A percentile compares a stretch with the other conserved stretches of the same genome.
Evolutionary conservation across 2,329 filamentous ascomycete genomes (phyloP).

Genomic region (Botryosphaeria agaves): DNA sequence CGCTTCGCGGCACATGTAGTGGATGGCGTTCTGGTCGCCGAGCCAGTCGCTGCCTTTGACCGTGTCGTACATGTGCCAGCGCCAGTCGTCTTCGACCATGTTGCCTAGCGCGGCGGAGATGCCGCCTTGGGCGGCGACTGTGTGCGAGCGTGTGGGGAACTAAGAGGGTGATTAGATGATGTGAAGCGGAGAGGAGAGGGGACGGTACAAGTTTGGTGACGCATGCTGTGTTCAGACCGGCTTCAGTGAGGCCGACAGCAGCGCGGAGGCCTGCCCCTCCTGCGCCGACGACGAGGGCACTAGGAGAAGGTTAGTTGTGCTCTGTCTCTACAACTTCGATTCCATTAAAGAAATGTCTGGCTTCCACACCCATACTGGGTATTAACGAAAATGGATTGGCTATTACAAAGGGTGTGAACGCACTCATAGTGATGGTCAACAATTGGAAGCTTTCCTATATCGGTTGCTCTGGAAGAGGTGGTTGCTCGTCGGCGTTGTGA

Average conservation of each 20-base stretch:
- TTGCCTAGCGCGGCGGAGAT: constrained; percentile 42
- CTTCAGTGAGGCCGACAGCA: constrained; percentile 45
- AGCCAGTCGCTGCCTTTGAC: constrained; percentile 42
- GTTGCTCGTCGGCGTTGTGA: constrained; percentile 3
- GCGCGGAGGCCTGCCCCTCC: constrained; percentile 46
- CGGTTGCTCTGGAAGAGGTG: constrained; percentile 1
- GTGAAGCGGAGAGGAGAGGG: too few species aligned
- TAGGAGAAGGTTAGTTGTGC: too few species aligned
- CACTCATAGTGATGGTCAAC: constrained; percentile 4
- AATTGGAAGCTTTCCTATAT: not conserved
- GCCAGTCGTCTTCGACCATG: constrained; percentile 38
- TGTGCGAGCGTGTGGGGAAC: constrained; percentile 46
- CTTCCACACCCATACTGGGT: constrained; percentile 16
- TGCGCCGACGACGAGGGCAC: constrained; percentile 30
- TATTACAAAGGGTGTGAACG: too few species aligned
- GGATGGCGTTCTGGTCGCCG: constrained; percentile 41
- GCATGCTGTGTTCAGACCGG: constrained; percentile 47
- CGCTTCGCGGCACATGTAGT: constrained; percentile 41
- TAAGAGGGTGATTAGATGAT: too few species aligned
- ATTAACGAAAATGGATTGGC: constrained; percentile 15
- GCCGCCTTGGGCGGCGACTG: constrained; percentile 49
- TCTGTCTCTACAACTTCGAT: too few species aligned
- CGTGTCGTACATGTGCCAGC: constrained; percentile 44
- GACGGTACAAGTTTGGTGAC: constrained; percentile 47
- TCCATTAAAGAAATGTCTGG: not conserved